Evolutionary conservation across 148 eudicot species (phyloP).

Genomic region (Rhododendron mucronatum): DNA sequence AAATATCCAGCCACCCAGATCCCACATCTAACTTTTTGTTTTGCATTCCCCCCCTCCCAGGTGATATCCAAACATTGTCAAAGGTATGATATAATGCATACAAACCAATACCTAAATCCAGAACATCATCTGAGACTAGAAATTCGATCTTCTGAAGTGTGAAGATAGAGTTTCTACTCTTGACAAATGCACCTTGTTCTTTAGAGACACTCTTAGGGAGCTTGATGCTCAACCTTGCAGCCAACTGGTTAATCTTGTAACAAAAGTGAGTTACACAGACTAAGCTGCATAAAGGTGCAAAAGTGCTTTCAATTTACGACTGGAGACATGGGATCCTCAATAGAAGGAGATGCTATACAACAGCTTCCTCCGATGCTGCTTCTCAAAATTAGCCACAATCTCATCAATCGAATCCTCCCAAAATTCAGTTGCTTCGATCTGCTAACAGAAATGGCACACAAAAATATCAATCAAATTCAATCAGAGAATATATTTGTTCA

Average conservation of each 20-base stretch:
- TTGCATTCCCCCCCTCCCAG: neutral
- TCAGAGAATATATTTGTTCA: neutral
- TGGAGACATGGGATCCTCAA: constrained; percentile 21
- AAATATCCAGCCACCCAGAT: neutral
- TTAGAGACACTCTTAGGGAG: neutral
- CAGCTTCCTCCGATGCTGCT: constrained; percentile 72
- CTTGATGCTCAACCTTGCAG: neutral
- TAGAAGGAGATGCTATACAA: constrained; percentile 79
- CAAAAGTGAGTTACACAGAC: neutral
- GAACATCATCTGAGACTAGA: neutral
- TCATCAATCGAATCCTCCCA: constrained; percentile 86
- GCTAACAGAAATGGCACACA: constrained; percentile 11
- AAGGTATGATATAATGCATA: neutral
- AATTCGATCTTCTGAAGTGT: neutral
- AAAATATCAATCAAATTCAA: neutral
- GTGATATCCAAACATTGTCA: too few relatives aligned
- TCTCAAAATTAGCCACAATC: constrained; percentile 60
- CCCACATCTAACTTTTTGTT: neutral
- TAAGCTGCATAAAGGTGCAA: neutral
- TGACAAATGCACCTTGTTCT: neutral
- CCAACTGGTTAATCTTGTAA: neutral
- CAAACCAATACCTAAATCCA: neutral
- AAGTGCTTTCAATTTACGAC: neutral
- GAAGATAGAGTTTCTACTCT: neutral
- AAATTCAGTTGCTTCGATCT: constrained; percentile 74